A percentile compares a stretch with the other conserved stretches of the same genome.
Conservation (phyloP, 345 rosid species). For the Euphorbia pulcherrima region DNA sequence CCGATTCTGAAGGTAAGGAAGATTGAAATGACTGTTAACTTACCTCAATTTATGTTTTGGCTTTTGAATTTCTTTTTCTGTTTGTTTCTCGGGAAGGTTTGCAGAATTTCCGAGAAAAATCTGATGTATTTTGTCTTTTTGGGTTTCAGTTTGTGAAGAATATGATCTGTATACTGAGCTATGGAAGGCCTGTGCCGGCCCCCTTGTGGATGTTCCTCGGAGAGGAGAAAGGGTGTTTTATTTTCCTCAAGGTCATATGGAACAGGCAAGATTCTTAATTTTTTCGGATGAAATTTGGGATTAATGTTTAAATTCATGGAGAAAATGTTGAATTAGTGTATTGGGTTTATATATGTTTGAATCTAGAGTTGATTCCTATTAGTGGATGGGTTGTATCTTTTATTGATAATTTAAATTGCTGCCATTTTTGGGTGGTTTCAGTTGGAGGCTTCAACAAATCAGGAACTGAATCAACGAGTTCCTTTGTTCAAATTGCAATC, state of each 20-base stretch:
- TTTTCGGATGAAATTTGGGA: not conserved
- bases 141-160: constrained; percentile 36
- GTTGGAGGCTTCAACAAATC: constrained; percentile 92
- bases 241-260: constrained; percentile 97
- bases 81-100: constrained; percentile 10
- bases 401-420: not conserved
- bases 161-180: constrained; percentile 61
- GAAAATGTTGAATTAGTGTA: not conserved
- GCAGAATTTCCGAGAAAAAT: constrained; percentile 14
- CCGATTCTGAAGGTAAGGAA: constrained; percentile 28
- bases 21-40: constrained; percentile 7
- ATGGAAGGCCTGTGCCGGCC: constrained; percentile 92
- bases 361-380: constrained; percentile 12
- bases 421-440: constrained; percentile 33
- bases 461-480: constrained; percentile 61
- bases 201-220: constrained; percentile 73
- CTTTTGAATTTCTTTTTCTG: not conserved
- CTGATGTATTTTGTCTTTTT: constrained; percentile 9
- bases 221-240: constrained; percentile 63
- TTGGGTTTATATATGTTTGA: not conserved
- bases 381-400: constrained; percentile 11
- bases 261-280: constrained; percentile 48
- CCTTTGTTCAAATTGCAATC: constrained; percentile 67
- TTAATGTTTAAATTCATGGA: not conserved
- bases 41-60: not conserved